phyloP scores from a whole-genome alignment of 2,329 filamentous ascomycete species.

The Alternaria gaisen region DNA sequence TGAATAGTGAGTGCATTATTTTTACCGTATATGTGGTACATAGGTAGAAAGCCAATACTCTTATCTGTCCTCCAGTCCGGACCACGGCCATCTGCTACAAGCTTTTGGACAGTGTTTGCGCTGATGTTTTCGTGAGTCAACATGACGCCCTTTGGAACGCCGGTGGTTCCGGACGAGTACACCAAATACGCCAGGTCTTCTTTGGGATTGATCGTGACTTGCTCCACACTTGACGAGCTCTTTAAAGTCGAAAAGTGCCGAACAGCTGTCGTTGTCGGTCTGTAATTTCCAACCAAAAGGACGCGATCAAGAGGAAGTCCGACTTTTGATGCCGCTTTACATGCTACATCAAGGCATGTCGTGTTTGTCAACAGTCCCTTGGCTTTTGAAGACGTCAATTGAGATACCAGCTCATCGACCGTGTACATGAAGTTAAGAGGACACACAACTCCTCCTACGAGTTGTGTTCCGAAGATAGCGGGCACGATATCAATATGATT shows the following conservation, averaged over 20 bases:
- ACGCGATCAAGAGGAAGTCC: not conserved
- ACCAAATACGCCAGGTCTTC: conserved; percentile 19
- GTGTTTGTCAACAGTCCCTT: conserved; percentile 15
- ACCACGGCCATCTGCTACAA: conserved; percentile 32
- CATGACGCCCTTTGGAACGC: conserved; percentile 54
- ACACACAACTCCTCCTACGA: conserved; percentile 31
- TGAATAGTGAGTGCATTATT: conserved; percentile 35
- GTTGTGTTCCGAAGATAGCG: conserved; percentile 23
- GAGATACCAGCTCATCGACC: conserved; percentile 25
- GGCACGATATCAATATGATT: not conserved
- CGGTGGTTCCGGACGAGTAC: conserved; percentile 49
- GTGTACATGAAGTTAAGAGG: conserved; percentile 29
- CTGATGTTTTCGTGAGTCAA: conserved; percentile 53
- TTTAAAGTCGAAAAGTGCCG: not conserved
- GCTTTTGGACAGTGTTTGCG: conserved; percentile 49
- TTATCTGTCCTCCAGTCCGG: conserved; percentile 36
- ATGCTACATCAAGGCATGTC: conserved; percentile 2
- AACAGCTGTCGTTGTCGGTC: not conserved
- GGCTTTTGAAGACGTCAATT: conserved; percentile 17
- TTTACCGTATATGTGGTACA: conserved; percentile 56
- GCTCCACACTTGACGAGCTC: not conserved
- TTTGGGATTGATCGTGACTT: conserved; percentile 14
- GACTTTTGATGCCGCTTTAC: not conserved
- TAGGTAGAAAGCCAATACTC: conserved; percentile 55
- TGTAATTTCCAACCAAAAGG: not conserved